Percentiles rank a stretch among this genome's conserved stretches.
Conservation (phyloP, 2,329 filamentous ascomycete genomes). For the Xylaria sp. region DNA sequence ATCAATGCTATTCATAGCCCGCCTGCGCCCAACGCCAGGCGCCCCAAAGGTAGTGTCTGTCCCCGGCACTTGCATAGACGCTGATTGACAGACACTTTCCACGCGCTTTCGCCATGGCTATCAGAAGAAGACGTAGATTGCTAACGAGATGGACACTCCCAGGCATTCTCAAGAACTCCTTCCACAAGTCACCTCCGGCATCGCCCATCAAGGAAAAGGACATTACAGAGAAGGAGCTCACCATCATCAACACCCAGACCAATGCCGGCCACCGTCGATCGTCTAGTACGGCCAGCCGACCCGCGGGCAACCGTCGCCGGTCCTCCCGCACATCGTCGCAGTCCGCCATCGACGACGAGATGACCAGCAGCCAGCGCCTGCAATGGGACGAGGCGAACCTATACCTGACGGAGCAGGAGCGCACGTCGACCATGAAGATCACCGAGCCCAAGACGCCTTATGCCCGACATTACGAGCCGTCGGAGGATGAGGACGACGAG, state of each 20-base stretch:
- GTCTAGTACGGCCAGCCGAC: conserved; percentile 75
- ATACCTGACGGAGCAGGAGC: conserved; percentile 96
- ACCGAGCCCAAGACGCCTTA: conserved; percentile 98
- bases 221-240: conserved; percentile 84
- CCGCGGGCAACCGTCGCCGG: conserved; percentile 74
- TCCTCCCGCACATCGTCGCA: conserved; percentile 64
- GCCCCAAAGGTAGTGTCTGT: conserved; percentile 46
- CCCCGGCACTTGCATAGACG: neutral
- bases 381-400: conserved; percentile 99
- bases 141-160: conserved; percentile 7
- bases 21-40: conserved; percentile 40
- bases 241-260: conserved; percentile 90
- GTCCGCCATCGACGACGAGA: conserved; percentile 55
- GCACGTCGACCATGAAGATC: conserved; percentile 97
- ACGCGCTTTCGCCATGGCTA: neutral
- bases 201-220: conserved; percentile 61
- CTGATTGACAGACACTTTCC: neutral
- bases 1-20: conserved; percentile 43
- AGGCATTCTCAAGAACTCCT: conserved; percentile 97
- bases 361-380: conserved; percentile 75
- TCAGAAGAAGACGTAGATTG: neutral
- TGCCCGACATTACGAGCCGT: conserved; percentile 88
- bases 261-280: conserved; percentile 92
- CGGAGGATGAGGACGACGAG: conserved; percentile 84
- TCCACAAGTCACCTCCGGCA: conserved; percentile 68